These are phyloP conservation scores for Pilaira anomala DNA, from an alignment of 192 early-diverging fungal species.

Conservation along the genomic window DNA sequence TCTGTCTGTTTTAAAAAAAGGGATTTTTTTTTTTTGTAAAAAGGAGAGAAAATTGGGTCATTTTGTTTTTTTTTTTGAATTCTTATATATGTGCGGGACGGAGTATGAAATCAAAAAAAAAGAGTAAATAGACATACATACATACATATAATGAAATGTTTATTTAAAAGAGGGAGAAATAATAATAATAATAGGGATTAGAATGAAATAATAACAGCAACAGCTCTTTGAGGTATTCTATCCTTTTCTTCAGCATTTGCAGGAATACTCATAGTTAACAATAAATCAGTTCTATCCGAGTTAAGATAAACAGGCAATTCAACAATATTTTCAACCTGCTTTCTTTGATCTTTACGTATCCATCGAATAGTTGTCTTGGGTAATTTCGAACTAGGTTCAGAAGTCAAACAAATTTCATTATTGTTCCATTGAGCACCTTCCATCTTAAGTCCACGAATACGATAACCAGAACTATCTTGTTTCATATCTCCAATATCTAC, in stretches of 20 bases:
- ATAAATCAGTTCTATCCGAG: slow-evolving; percentile 51
- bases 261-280: slow-evolving; percentile 52
- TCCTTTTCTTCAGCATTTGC: slow-evolving; percentile 35
- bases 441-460: slow-evolving; percentile 38
- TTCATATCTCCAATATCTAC: slow-evolving; percentile 34
- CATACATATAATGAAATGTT: too few species aligned
- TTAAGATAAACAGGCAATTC: slow-evolving; percentile 68
- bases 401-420: slow-evolving; percentile 30
- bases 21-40: too few species aligned
- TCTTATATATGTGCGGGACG: too few species aligned
- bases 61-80: too few species aligned
- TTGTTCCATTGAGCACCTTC: slow-evolving; percentile 52
- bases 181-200: slow-evolving; percentile 3
- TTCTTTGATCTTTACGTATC: slow-evolving; percentile 24
- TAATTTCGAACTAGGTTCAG: slow-evolving; percentile 28
- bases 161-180: not conserved
- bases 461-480: slow-evolving; percentile 24
- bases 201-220: slow-evolving; percentile 51
- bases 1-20: too few species aligned
- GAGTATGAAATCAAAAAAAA: too few species aligned
- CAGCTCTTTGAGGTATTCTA: slow-evolving; percentile 51
- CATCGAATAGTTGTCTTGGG: slow-evolving; percentile 41
- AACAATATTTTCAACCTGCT: slow-evolving; percentile 7
- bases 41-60: too few species aligned
- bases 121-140: not conserved